Evolutionary conservation across 805 yeast genomes (phyloP).

Genomic region (Wickerhamiella bombiphila): DNA sequence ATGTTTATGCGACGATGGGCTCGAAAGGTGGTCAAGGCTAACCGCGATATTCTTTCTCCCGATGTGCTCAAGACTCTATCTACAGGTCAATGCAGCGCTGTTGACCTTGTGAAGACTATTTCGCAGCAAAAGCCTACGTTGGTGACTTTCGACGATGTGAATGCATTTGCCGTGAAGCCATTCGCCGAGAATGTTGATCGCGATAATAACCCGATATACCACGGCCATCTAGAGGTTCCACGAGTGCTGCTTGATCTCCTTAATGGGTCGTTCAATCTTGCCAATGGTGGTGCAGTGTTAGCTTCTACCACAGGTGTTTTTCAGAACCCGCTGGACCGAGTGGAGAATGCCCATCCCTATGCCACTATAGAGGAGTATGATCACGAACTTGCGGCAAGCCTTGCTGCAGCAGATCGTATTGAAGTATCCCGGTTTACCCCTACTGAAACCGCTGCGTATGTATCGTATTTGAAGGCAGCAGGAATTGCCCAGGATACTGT

Average conservation of each 20-base stretch:
- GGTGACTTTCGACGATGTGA: conserved; percentile 61
- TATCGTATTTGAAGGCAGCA: conserved; percentile 29
- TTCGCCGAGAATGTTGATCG: conserved; percentile 46
- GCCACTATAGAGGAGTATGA: conserved; percentile 37
- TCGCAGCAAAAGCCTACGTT: conserved; percentile 11
- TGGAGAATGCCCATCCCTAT: conserved; percentile 49
- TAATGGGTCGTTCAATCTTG: conserved; percentile 35
- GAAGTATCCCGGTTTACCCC: conserved; percentile 31
- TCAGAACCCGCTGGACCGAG: conserved; percentile 23
- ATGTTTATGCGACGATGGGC: conserved; percentile 54
- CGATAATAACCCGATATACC: conserved; percentile 40
- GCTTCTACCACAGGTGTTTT: conserved; percentile 47
- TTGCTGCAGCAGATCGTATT: conserved; percentile 30
- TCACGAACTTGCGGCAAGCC: conserved; percentile 34
- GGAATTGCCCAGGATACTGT: conserved; percentile 25
- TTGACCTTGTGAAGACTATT: background rate
- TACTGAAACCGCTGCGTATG: conserved; percentile 31
- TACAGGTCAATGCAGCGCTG: background rate
- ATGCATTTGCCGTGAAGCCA: conserved; percentile 41
- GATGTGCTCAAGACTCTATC: conserved; percentile 2
- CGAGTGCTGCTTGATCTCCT: conserved; percentile 38
- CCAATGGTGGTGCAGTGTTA: conserved; percentile 45
- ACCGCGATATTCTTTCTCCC: conserved; percentile 27
- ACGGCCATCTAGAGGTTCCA: conserved; percentile 50
- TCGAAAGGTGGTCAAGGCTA: conserved; percentile 35